Conservation (phyloP, 2,329 filamentous ascomycete genomes). For the Xylaria sp. region DNA sequence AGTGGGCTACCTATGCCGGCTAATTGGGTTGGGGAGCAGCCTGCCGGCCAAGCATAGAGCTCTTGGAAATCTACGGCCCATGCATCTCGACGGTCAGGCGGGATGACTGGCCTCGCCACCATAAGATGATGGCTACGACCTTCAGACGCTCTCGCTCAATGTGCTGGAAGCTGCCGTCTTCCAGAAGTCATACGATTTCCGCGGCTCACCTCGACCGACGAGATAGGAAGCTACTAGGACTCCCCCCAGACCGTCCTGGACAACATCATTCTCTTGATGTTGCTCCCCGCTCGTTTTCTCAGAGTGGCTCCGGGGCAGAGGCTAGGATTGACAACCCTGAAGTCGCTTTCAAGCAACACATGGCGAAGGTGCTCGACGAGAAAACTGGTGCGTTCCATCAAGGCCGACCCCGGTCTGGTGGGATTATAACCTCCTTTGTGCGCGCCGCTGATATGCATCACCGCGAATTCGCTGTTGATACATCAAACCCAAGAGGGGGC, state of each 20-base stretch:
- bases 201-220: conserved; percentile 14
- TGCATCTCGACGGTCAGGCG: conserved; percentile 33
- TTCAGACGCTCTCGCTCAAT: conserved; percentile 37
- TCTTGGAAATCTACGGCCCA: conserved; percentile 35
- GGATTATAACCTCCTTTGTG: conserved; percentile 28
- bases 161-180: conserved; percentile 34
- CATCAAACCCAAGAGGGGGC: conserved; percentile 1
- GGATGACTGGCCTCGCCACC: conserved; percentile 37
- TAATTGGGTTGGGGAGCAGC: not conserved
- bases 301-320: conserved; percentile 17
- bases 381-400: conserved; percentile 21
- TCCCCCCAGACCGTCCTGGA: conserved; percentile 33
- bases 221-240: conserved; percentile 28
- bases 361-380: conserved; percentile 30
- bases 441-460: conserved; percentile 19
- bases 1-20: not conserved
- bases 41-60: conserved; percentile 18
- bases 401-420: conserved; percentile 29
- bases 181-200: conserved; percentile 29
- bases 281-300: conserved; percentile 21
- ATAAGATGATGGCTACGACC: conserved; percentile 31
- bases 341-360: conserved; percentile 26
- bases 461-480: not conserved
- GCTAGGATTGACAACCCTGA: conserved; percentile 24
- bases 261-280: conserved; percentile 31